A percentile compares a stretch with the other conserved stretches of the same genome.
phyloP scores from a whole-genome alignment of 2,329 filamentous ascomycete genomes.

The Sclerotinia glacialis region DNA sequence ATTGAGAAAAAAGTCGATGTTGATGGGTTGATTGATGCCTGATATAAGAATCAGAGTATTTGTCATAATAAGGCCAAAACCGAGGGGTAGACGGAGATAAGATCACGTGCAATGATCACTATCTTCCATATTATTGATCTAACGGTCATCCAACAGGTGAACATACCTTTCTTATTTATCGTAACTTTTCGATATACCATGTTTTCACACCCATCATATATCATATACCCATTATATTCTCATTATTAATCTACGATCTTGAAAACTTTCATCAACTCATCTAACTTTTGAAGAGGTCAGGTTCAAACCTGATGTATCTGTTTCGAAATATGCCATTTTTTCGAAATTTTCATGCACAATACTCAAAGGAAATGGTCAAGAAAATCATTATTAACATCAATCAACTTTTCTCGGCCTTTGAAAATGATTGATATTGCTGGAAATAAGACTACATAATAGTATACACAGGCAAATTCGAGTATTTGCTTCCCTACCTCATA shows the following conservation, averaged over 20 bases:
- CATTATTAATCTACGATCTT: not conserved
- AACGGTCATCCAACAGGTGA: not conserved
- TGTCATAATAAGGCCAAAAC: not conserved
- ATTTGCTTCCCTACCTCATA: constrained; percentile 3
- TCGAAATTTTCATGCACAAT: not conserved
- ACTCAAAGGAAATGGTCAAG: not conserved
- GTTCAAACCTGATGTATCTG: not conserved
- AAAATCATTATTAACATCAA: no score
- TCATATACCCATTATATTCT: not conserved
- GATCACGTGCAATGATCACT: not conserved
- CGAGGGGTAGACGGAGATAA: not conserved
- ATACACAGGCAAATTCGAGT: constrained; percentile 16
- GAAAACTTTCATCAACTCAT: not conserved
- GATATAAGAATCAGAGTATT: not conserved
- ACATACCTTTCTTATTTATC: not conserved
- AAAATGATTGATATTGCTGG: not conserved
- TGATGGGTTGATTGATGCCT: not conserved
- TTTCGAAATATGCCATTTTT: not conserved
- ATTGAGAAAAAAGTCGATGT: not conserved
- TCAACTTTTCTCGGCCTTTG: not conserved
- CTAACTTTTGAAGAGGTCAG: not conserved
- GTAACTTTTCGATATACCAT: not conserved
- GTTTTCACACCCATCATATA: not conserved
- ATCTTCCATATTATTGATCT: not conserved
- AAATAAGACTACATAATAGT: constrained; percentile 19